phyloP scores from a whole-genome alignment of 139 green algal species.

The Chlorella sorokiniana region DNA sequence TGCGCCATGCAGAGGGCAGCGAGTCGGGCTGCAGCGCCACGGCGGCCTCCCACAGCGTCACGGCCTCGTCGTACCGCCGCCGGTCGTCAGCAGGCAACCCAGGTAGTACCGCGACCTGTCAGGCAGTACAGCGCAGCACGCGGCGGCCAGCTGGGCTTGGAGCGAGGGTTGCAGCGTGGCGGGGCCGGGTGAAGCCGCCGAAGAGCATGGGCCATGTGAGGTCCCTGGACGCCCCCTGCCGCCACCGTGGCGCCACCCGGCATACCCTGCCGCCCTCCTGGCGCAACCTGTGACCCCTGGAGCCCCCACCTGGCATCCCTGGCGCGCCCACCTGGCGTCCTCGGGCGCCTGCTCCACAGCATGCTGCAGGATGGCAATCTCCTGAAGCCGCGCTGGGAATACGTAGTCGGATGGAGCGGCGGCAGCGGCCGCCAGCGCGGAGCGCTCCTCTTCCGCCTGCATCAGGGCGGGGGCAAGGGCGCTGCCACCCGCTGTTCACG shows the following conservation, averaged over 20 bases:
- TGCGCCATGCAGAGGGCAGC: conserved; percentile 19
- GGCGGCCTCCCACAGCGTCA: neutral
- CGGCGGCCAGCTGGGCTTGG: no score
- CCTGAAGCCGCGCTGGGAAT: conserved; percentile 12
- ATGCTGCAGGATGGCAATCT: conserved; percentile 18
- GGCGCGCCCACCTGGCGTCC: conserved; percentile 6
- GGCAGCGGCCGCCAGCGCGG: neutral
- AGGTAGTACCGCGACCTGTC: conserved; percentile 19
- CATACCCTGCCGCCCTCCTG: no score
- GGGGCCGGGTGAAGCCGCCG: no score
- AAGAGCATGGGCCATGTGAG: no score
- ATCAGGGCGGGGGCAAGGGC: neutral
- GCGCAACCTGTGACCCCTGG: no score
- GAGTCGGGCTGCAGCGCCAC: neutral
- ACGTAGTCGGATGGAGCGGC: neutral
- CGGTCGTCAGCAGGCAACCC: conserved; percentile 5
- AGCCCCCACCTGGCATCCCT: no score
- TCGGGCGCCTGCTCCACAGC: neutral
- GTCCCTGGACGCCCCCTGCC: no score
- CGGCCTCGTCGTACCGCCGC: conserved; percentile 11
- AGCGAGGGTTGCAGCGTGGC: no score
- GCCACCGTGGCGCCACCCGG: no score
- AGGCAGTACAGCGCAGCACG: neutral
- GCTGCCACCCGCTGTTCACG: neutral
- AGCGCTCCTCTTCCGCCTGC: neutral